phyloP scores from a whole-genome alignment of 2,329 filamentous ascomycete genomes.

The Paramyrothecium roridum region DNA sequence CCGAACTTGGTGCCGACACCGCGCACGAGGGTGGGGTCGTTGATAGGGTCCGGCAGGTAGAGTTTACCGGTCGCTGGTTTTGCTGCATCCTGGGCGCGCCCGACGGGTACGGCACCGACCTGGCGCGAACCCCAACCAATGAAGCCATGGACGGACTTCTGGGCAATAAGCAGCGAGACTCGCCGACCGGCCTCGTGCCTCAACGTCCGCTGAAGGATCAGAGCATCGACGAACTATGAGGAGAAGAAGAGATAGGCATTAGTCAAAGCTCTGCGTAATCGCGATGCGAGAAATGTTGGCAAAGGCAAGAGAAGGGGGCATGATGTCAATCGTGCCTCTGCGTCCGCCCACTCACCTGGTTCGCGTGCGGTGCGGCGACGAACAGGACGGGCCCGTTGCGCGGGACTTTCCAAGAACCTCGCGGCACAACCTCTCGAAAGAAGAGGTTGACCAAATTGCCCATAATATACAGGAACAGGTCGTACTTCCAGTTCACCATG shows the following conservation, averaged over 20 bases:
- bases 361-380: conserved; percentile 94
- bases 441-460: conserved; percentile 90
- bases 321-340: not conserved
- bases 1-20: conserved; percentile 82
- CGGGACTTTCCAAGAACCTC: conserved; percentile 93
- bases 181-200: conserved; percentile 83
- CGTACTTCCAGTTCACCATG: conserved; percentile 73
- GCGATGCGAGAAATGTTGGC: not conserved
- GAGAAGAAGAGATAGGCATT: conserved; percentile 1
- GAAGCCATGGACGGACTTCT: conserved; percentile 92
- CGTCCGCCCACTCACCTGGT: conserved; percentile 62
- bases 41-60: conserved; percentile 84
- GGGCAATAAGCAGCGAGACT: conserved; percentile 88
- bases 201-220: conserved; percentile 88
- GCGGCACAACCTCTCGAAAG: conserved; percentile 95
- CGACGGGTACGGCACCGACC: conserved; percentile 89
- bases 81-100: conserved; percentile 83
- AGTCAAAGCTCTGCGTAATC: not conserved
- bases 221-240: conserved; percentile 83
- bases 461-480: conserved; percentile 73
- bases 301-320: conserved; percentile 5
- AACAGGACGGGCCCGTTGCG: conserved; percentile 86
- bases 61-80: conserved; percentile 76
- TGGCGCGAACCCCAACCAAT: conserved; percentile 83
- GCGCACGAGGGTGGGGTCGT: conserved; percentile 77